Conservation (phyloP, 192 early-diverging fungal species). For the Lobosporangium transversale region DNA sequence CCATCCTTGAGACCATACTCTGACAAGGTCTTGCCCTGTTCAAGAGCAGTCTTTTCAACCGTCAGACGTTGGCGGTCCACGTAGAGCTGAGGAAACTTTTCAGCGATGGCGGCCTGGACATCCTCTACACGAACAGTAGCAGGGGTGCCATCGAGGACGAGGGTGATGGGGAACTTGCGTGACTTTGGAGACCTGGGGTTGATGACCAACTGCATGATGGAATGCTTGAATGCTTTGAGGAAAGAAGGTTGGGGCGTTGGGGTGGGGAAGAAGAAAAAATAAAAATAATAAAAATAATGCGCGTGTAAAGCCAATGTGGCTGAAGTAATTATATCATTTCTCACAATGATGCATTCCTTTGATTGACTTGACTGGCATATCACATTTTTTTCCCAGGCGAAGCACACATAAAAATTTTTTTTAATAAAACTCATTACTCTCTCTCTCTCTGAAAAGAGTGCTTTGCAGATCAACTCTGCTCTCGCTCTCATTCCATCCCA, state of each 20-base stretch:
- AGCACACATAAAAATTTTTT: not conserved
- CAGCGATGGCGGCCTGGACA: conserved; percentile 73
- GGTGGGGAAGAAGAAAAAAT: conserved; percentile 2
- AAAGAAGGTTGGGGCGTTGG: not conserved
- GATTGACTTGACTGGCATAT: no score
- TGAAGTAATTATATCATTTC: no score
- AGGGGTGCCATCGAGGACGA: conserved; percentile 66
- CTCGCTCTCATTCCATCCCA: not conserved
- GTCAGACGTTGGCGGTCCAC: conserved; percentile 86
- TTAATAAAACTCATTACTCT: not conserved
- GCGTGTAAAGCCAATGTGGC: no score
- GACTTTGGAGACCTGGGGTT: conserved; percentile 53
- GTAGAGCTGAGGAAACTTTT: conserved; percentile 70
- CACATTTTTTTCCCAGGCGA: not conserved
- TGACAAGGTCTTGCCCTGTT: conserved; percentile 66
- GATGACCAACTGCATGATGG: conserved; percentile 64
- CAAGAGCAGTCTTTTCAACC: conserved; percentile 66
- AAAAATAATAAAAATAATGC: no score
- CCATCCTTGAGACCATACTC: conserved; percentile 73
- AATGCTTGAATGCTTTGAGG: not conserved
- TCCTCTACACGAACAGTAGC: conserved; percentile 72
- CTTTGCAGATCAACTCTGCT: not conserved
- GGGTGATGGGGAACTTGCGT: conserved; percentile 61
- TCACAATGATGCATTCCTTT: no score
- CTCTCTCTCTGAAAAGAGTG: not conserved